Base-by-base conservation (phyloP, 768 basidiomycete species). In the Lentinula edodes region DNA sequence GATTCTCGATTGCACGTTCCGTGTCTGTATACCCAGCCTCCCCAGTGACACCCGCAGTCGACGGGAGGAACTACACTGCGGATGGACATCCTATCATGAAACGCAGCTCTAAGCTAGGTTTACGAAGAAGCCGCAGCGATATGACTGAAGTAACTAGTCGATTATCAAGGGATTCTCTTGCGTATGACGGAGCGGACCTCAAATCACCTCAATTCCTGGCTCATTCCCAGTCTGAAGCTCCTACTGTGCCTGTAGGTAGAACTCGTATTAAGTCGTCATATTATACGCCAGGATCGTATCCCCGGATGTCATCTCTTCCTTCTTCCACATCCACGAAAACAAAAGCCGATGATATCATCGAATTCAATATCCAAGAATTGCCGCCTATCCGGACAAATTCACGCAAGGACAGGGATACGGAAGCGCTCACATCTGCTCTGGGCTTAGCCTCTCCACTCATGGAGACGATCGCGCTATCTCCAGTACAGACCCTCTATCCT, bases 221-320 rank as follows among this genome's bases (percentile, higher is more conserved):
- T 48, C 70, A 72, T 60, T 61, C 68, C 63, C 72, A 70, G 57
- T 51, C 64, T 46, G 61, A 66, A 65, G 71, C 68, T 46, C 70
- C 70, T 54, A 73, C 66, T 52, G 64, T 66, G 46, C 58, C 65
- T 20, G 83, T 81, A 60, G 85, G 88, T 42, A 84, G 89, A 41
- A 82, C 81, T 52, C 82, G 82, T 39, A 85, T 90, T 65, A 87
- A 89, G 69, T 88, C 88, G 8, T 80, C 87, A 6, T 88, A 90
- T 67, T 85, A 83, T 61, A 79, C 82, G 8, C 77, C 81, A 4
- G 78, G 83, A 6, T 71, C 77, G 42, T 81, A 84, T 71, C 79
- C 81, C 67, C 84, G 84, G 45, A 75, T 76, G 32, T 87, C 87
- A 13, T 74, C 76, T 18, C 72, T 79, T 46, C 75, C 78, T 36